Percentiles rank a stretch among this genome's conserved stretches.
Evolutionary conservation across 768 basidiomycete species (phyloP).

Genomic region (Mycena rebaudengoi): DNA sequence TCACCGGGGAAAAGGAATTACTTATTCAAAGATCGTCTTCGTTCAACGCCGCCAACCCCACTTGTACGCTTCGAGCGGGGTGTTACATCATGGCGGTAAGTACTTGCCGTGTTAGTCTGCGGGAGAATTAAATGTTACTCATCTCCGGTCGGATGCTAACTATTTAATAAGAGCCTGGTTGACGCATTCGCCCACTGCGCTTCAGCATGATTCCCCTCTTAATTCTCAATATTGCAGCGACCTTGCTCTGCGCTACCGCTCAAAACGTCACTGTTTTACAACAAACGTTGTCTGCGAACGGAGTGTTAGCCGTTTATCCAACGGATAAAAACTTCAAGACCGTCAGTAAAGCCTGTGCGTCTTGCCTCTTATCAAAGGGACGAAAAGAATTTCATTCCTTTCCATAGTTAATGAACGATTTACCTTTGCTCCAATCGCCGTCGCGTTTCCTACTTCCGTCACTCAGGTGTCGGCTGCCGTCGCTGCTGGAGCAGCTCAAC

Average conservation of each 20-base stretch:
- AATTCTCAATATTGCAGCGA: neutral
- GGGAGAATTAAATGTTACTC: neutral
- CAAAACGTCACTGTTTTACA: conserved; percentile 13
- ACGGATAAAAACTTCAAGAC: conserved; percentile 11
- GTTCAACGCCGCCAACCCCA: too few relatives aligned
- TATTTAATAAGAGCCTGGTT: neutral
- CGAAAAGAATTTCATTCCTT: neutral
- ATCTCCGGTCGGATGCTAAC: conserved; percentile 4
- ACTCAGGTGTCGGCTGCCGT: conserved; percentile 48
- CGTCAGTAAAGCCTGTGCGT: conserved; percentile 20
- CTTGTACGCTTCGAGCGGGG: too few relatives aligned
- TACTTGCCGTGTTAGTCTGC: too few relatives aligned
- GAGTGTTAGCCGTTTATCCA: conserved; percentile 20
- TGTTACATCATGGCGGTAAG: too few relatives aligned
- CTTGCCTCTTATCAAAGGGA: neutral
- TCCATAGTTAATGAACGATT: conserved; percentile 50
- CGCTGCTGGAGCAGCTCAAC: conserved; percentile 41
- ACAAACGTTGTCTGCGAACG: conserved; percentile 11
- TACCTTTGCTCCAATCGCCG: conserved; percentile 46
- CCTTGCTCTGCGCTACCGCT: conserved; percentile 4
- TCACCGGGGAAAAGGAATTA: too few relatives aligned
- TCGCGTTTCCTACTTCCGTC: conserved; percentile 44
- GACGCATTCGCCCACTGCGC: neutral
- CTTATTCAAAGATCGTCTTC: too few relatives aligned
- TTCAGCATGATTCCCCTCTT: conserved; percentile 1